Evolutionary conservation across 192 early-diverging fungal species (phyloP), one percentile per base, ranked within the genome.

Genomic region (Gigaspora rosea): DNA sequence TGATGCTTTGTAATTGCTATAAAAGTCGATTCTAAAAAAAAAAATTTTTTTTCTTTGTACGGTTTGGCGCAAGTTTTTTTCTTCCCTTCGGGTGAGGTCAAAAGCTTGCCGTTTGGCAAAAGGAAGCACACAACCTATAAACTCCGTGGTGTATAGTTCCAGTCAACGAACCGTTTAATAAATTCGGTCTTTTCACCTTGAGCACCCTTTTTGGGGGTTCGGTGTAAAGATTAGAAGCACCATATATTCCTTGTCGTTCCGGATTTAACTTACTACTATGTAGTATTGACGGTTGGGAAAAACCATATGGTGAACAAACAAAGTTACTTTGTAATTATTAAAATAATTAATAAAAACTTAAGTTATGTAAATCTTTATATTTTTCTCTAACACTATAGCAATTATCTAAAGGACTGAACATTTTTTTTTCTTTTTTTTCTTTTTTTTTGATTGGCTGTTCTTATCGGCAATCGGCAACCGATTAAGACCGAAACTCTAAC

Each of bases 201-300:
- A 73, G 71, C 71, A 27, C 50, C 48, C 22, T 27, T 7, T 20
- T 51, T 1, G 68, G n/a, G 12, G 36, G 71, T 58, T 57, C 54
- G 50, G 54, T 63, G 33, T 32, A n/a, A 3, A n/a, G 4, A 4
- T 52, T 32, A 50, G 63, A 36, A n/a, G 6, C 59, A 63, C 61
- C 61, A 36, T 75, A 75, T 75, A 75, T 75, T 75, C 73, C 73
- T 75, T 64, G 54, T 75, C 73, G 36, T 75, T 75, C 61, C 61
- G 59, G 52, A 75, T 75, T 16, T 41, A 66, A 46, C 6, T 66
- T 61, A 56, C 20, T 33, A 75, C 61, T 75, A 75, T 75, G 73
- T 75, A 46, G 48, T 56, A 46, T 61, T 75, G 73, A 75, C 73
- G 46, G 61, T 75, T 50, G 73, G 61, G 73, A 75, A 65, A 75